These are phyloP conservation scores for Ramaria rubella DNA, from an alignment of 768 basidiomycete genomes.

Conservation along the genomic window DNA sequence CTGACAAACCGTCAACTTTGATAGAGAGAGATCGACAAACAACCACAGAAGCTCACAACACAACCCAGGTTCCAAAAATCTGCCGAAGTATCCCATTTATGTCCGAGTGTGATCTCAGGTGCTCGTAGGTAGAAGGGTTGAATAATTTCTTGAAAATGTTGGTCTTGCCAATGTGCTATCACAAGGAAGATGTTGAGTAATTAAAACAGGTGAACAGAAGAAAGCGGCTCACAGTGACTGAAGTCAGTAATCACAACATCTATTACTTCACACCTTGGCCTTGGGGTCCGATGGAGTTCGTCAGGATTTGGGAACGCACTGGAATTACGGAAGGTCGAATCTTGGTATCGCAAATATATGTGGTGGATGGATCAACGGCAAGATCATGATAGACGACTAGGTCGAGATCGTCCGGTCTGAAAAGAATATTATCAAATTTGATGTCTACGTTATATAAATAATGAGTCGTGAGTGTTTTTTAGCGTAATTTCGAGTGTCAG, in stretches of 20 bases:
- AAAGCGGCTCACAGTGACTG: neutral
- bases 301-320: neutral
- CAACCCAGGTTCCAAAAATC: conserved; percentile 16
- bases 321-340: neutral
- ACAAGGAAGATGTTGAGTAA: neutral
- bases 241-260: neutral
- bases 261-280: neutral
- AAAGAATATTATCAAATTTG: neutral
- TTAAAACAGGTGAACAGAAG: neutral
- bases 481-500: neutral
- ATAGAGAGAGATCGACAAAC: neutral
- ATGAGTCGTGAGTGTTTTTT: neutral
- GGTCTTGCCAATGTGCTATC: neutral
- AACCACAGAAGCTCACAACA: conserved; percentile 13
- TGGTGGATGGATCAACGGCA: neutral
- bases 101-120: conserved; percentile 12
- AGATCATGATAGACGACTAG: neutral
- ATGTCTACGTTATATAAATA: neutral
- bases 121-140: conserved; percentile 1
- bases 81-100: conserved; percentile 8
- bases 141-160: neutral
- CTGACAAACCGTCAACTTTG: neutral
- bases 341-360: neutral
- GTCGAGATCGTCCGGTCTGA: neutral
- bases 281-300: neutral